Evolutionary conservation across 1,284 basidiomycete species (phyloP).

Genomic region (Trametes versicolor): DNA sequence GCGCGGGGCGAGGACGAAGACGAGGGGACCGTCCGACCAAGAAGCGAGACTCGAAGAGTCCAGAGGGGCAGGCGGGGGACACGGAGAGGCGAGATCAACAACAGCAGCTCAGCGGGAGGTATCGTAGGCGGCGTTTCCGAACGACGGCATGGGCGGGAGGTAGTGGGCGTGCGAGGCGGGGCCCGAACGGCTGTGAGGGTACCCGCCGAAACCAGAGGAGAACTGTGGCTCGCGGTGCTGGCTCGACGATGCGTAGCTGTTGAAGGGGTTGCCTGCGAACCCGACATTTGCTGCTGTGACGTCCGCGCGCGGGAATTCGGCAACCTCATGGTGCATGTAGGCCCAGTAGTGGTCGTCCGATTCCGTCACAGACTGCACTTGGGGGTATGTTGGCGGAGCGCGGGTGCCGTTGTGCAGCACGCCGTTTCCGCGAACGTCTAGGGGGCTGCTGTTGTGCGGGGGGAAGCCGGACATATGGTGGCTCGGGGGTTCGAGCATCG

Average conservation of each 20-base stretch:
- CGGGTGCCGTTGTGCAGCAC: conserved; percentile 8
- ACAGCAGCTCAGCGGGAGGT: conserved; percentile 10
- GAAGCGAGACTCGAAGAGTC: conserved; percentile 11
- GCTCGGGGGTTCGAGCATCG: conserved; percentile 19
- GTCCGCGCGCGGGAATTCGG: conserved; percentile 19
- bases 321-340: conserved; percentile 26
- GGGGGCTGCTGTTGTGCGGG: conserved; percentile 12
- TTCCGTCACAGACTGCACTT: conserved; percentile 11
- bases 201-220: background rate
- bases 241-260: conserved; percentile 7
- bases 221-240: conserved; percentile 25
- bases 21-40: conserved; percentile 14
- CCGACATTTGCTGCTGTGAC: conserved; percentile 6
- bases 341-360: conserved; percentile 26
- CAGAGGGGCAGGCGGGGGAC: background rate
- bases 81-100: background rate
- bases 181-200: background rate
- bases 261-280: conserved; percentile 11
- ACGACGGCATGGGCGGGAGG: conserved; percentile 17
- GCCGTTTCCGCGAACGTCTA: conserved; percentile 15
- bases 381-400: conserved; percentile 1
- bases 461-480: conserved; percentile 14
- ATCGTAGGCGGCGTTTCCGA: conserved; percentile 13
- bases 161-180: background rate
- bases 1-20: background rate